These are phyloP conservation scores for Marchantia paleacea DNA, from an alignment of 225 moss, liverwort and hornwort species.

Conservation along the genomic window DNA sequence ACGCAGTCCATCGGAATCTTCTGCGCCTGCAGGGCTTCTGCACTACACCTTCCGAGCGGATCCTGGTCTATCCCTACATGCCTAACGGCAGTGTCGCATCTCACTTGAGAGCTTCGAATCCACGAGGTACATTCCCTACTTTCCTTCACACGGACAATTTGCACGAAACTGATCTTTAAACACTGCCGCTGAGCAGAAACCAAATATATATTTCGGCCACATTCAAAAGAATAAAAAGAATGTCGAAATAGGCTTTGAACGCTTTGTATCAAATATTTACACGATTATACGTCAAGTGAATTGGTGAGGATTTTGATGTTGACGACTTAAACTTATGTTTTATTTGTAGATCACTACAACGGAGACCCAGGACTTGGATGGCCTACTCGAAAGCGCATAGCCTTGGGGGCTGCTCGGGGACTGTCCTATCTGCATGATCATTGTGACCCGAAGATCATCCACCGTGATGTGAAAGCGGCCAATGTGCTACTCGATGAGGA, in stretches of 20 bases:
- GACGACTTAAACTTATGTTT: not conserved
- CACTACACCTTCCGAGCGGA: slow-evolving; percentile 84
- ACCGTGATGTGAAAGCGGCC: slow-evolving; percentile 95
- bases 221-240: no score
- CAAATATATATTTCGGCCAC: no score
- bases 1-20: slow-evolving; percentile 94
- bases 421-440: slow-evolving; percentile 92
- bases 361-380: slow-evolving; percentile 81
- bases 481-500: slow-evolving; percentile 91
- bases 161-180: not conserved
- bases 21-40: slow-evolving; percentile 87
- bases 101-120: slow-evolving; percentile 66
- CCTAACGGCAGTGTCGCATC: slow-evolving; percentile 95
- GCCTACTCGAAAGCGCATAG: slow-evolving; percentile 77
- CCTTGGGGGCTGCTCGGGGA: slow-evolving; percentile 88
- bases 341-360: slow-evolving; percentile 64
- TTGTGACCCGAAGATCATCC: slow-evolving; percentile 96
- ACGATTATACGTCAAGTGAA: not conserved
- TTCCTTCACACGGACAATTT: not conserved
- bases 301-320: not conserved
- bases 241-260: no score
- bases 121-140: slow-evolving; percentile 33
- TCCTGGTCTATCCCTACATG: slow-evolving; percentile 96
- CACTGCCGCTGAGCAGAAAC: not conserved
- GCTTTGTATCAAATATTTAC: not conserved